Evolutionary conservation across 2,329 filamentous ascomycete genomes (phyloP).

Genomic region (Colletotrichum sp.): DNA sequence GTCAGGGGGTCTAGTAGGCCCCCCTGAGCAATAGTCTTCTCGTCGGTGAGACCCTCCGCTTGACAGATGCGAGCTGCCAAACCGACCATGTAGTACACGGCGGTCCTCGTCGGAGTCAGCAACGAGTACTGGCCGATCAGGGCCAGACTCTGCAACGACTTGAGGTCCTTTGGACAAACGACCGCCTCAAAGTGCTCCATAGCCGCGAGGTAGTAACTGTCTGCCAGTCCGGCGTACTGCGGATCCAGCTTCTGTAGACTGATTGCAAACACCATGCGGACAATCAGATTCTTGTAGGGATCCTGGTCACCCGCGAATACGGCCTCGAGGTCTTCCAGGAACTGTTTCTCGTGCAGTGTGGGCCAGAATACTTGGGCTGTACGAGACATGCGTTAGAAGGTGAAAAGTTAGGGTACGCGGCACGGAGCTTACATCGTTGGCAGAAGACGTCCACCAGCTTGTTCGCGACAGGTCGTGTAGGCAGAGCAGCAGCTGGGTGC

Average conservation of each 20-base stretch:
- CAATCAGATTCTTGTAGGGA: slow-evolving; percentile 84
- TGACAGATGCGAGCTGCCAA: slow-evolving; percentile 88
- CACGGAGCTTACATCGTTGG: slow-evolving; percentile 70
- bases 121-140: slow-evolving; percentile 92
- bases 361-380: slow-evolving; percentile 88
- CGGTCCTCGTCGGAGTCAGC: slow-evolving; percentile 87
- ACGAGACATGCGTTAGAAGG: slow-evolving; percentile 18
- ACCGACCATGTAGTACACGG: slow-evolving; percentile 92
- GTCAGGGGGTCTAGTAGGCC: slow-evolving; percentile 72
- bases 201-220: slow-evolving; percentile 93
- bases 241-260: slow-evolving; percentile 91
- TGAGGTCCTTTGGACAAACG: slow-evolving; percentile 86
- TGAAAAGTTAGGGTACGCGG: not conserved
- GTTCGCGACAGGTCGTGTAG: slow-evolving; percentile 75
- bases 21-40: slow-evolving; percentile 78
- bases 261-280: slow-evolving; percentile 92
- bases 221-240: slow-evolving; percentile 89
- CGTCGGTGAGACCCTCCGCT: slow-evolving; percentile 85
- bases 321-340: slow-evolving; percentile 77
- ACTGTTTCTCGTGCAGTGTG: slow-evolving; percentile 81
- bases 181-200: slow-evolving; percentile 84
- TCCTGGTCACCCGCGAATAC: slow-evolving; percentile 80
- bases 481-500: slow-evolving; percentile 77
- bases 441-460: slow-evolving; percentile 85
- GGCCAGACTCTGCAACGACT: slow-evolving; percentile 87